Percentiles rank a stretch among this genome's conserved stretches.
Evolutionary conservation across 1,284 basidiomycete genomes (phyloP).

Genomic region (Sanghuangporus sanghuang): DNA sequence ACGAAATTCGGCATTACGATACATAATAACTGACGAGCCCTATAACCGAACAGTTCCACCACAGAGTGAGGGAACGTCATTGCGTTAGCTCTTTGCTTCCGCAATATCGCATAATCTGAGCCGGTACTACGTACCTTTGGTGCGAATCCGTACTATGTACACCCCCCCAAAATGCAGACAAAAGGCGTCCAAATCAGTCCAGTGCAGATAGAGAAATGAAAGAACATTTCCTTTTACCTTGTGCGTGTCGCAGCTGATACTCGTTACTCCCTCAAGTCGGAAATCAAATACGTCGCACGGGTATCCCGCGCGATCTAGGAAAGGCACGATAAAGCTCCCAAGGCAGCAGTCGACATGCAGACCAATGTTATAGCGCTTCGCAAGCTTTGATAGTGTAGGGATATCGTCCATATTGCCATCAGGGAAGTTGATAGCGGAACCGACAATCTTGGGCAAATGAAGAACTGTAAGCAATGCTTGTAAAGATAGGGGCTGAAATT

Average conservation of each 20-base stretch:
- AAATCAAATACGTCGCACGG: slow-evolving; percentile 73
- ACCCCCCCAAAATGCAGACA: neutral
- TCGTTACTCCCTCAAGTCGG: slow-evolving; percentile 83
- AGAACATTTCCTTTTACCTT: slow-evolving; percentile 47
- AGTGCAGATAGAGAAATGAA: neutral
- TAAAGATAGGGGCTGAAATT: neutral
- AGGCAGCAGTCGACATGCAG: slow-evolving; percentile 94
- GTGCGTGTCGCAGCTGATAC: slow-evolving; percentile 90
- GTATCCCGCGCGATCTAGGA: slow-evolving; percentile 60
- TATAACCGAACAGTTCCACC: slow-evolving; percentile 26
- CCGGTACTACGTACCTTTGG: slow-evolving; percentile 55
- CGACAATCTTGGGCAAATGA: slow-evolving; percentile 60
- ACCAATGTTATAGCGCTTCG: slow-evolving; percentile 73
- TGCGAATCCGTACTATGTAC: slow-evolving; percentile 67
- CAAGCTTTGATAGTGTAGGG: slow-evolving; percentile 71
- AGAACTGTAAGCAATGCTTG: slow-evolving; percentile 1
- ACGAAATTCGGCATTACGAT: slow-evolving; percentile 68
- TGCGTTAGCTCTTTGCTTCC: neutral
- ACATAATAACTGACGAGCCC: slow-evolving; percentile 95
- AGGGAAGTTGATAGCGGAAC: slow-evolving; percentile 89
- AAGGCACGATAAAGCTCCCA: slow-evolving; percentile 89
- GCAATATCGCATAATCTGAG: neutral
- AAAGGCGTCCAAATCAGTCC: neutral
- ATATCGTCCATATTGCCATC: slow-evolving; percentile 92
- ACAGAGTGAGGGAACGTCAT: neutral